phyloP scores from a whole-genome alignment of 2,329 filamentous ascomycete species.

The Domatiomyces catenatus region DNA sequence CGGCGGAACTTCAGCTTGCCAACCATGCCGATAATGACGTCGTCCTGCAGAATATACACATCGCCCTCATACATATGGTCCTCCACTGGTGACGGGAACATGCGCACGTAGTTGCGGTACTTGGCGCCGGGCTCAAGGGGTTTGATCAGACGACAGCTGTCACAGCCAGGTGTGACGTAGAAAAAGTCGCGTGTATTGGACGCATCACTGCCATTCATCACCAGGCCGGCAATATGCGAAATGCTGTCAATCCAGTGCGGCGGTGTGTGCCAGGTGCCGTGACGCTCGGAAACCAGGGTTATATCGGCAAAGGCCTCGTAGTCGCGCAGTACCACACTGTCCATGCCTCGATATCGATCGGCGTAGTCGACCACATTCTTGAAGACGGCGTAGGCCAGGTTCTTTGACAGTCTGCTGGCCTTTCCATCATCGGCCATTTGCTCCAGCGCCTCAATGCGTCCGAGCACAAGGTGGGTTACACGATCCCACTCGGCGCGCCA shows the following conservation, averaged over 20 bases:
- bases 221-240: constrained; percentile 12
- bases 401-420: constrained; percentile 18
- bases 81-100: constrained; percentile 15
- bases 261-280: constrained; percentile 20
- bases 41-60: constrained; percentile 25
- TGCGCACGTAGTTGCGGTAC: constrained; percentile 23
- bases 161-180: constrained; percentile 24
- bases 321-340: constrained; percentile 19
- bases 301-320: constrained; percentile 22
- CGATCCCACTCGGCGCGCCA: constrained; percentile 18
- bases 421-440: constrained; percentile 15
- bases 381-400: constrained; percentile 24
- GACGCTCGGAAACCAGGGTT: constrained; percentile 12
- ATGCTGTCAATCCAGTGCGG: constrained; percentile 17
- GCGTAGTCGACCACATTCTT: constrained; percentile 19
- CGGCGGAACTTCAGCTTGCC: constrained; percentile 24
- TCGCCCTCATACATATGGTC: constrained; percentile 24
- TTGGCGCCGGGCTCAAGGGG: constrained; percentile 16
- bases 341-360: constrained; percentile 21
- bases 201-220: constrained; percentile 19
- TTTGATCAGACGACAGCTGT: constrained; percentile 17
- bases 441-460: constrained; percentile 18
- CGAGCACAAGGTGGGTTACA: constrained; percentile 16
- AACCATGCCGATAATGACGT: constrained; percentile 22
- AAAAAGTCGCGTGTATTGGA: constrained; percentile 20